Conservation (phyloP, 2,329 filamentous ascomycete genomes). For the Phyllachora maydis region DNA sequence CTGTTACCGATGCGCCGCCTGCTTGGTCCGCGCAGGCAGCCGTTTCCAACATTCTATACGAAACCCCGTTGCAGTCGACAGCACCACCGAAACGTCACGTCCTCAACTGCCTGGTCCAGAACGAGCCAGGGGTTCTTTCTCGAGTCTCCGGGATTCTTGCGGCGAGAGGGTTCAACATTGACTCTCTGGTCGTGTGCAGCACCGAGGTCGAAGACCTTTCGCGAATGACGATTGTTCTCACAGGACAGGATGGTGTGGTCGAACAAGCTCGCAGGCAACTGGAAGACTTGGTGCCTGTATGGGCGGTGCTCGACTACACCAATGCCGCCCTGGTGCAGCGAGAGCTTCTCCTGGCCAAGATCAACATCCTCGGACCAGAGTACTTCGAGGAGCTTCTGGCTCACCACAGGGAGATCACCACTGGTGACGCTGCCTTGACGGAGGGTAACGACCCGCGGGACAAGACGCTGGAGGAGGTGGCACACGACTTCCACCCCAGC, state of each 20-base stretch:
- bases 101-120: slow-evolving; percentile 96
- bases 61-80: slow-evolving; percentile 71
- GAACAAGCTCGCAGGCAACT: slow-evolving; percentile 91
- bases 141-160: slow-evolving; percentile 92
- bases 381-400: slow-evolving; percentile 94
- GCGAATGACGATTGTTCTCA: slow-evolving; percentile 96
- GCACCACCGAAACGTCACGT: slow-evolving; percentile 84
- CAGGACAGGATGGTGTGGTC: slow-evolving; percentile 88
- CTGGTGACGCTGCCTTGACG: slow-evolving; percentile 24
- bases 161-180: slow-evolving; percentile 95
- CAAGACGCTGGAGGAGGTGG: slow-evolving; percentile 21
- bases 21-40: slow-evolving; percentile 83
- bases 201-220: slow-evolving; percentile 94
- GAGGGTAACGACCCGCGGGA: slow-evolving; percentile 13
- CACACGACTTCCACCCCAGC: slow-evolving; percentile 71
- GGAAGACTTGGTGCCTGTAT: slow-evolving; percentile 92
- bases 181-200: slow-evolving; percentile 92
- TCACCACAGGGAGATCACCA: slow-evolving; percentile 78
- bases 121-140: slow-evolving; percentile 92
- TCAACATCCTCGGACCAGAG: slow-evolving; percentile 91
- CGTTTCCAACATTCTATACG: slow-evolving; percentile 96
- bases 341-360: slow-evolving; percentile 84
- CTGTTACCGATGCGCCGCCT: slow-evolving; percentile 55
- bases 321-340: slow-evolving; percentile 82
- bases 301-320: slow-evolving; percentile 96